phyloP scores from a whole-genome alignment of 176 grass and related monocot genomes.

The Thalia dealbata region DNA sequence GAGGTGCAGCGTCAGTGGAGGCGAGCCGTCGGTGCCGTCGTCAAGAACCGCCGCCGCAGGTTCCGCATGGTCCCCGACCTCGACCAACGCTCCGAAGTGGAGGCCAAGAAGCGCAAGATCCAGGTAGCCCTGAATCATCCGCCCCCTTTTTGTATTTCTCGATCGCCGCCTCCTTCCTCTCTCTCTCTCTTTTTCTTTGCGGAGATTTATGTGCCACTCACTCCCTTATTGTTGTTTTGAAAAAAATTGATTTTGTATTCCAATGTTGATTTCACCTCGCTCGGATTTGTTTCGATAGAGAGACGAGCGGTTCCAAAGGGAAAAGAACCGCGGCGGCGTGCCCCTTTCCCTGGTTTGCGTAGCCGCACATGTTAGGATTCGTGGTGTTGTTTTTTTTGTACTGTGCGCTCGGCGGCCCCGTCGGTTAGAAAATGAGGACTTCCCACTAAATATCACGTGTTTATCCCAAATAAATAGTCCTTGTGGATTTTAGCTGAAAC shows the following conservation, averaged over 20 bases:
- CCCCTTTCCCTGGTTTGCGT: background rate
- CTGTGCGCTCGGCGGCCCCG: background rate
- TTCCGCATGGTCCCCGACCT: slow-evolving; percentile 90
- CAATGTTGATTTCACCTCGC: background rate
- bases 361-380: background rate
- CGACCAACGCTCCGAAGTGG: slow-evolving; percentile 39
- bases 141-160: background rate
- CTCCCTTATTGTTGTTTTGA: too few species aligned
- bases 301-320: too few species aligned
- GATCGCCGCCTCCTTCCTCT: background rate
- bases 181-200: background rate
- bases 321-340: background rate
- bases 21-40: slow-evolving; percentile 57
- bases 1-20: slow-evolving; percentile 83
- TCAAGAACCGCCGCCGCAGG: slow-evolving; percentile 66
- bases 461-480: background rate
- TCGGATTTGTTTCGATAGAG: background rate
- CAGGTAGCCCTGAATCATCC: slow-evolving; percentile 30
- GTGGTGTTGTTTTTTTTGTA: background rate
- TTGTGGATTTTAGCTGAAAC: background rate
- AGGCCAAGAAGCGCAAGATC: slow-evolving; percentile 62
- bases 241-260: background rate
- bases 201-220: too few species aligned
- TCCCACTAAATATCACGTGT: background rate
- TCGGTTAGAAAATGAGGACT: background rate